Evolutionary conservation across 306 rosid genomes (phyloP), one percentile per base, ranked within the genome.

Genomic region (Biancaea sappan): DNA sequence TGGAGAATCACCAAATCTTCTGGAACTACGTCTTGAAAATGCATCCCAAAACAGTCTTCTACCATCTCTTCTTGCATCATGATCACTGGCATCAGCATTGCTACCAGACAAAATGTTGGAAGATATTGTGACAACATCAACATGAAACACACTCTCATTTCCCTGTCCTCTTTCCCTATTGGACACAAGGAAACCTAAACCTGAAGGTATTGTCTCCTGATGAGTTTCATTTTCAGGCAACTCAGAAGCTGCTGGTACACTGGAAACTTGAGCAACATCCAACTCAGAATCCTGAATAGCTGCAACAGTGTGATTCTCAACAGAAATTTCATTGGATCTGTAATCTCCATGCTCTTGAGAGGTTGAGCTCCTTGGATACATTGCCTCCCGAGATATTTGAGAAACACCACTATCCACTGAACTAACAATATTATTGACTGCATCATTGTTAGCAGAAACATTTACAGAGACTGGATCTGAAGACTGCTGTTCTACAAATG

Each of bases 41-140:
- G 96, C 95, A 81, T 91, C 97, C 94, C 94, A 90, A 74, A 91
- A 89, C 21, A 91, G 81, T 72, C 98, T 85, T 82, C 98, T 87
- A 73, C 94, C 84, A 66, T 62, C 86, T 72, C 98, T 89, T 87
- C 98, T 87, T 70, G 91, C 80, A 71, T 86, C 94, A 40, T 67
- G 85, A 71, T 84, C 85, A 80, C 79, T 77, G 51, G 76, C 74
- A 66, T 87, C 90, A 31, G 64, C 69, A 75, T 70, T 87, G 90
- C 84, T 69, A 48, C 82, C 84, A 35, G 94, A 77, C 78, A 88
- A 72, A 73, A 83, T 65, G 74, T 87, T 91, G 58, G 98, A 91
- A 52, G 97, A 91, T 84, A 91, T 88, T 69, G 91, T 74, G 31
- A 91, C 92, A 60, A 91, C 94, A 60, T 88, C 96, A 77, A 91